Conservation (phyloP, 768 basidiomycete species). For the Kondoa subrosea region DNA sequence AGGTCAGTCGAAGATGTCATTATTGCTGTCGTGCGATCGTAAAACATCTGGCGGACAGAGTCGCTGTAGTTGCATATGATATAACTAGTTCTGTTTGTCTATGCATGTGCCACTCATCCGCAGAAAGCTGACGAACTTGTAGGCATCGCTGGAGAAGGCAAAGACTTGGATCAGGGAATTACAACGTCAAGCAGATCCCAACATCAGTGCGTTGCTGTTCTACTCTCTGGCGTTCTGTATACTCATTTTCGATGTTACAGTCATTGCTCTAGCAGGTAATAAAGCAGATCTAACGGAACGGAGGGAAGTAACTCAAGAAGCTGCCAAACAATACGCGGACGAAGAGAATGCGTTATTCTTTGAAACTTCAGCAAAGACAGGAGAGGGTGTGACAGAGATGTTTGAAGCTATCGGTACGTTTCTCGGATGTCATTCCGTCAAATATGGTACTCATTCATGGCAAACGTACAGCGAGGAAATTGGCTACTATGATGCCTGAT, state of each 20-base stretch:
- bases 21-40: background rate
- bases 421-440: background rate
- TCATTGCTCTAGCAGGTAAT: conserved; percentile 95
- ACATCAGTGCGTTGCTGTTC: conserved; percentile 40
- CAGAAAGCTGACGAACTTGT: background rate
- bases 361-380: conserved; percentile 94
- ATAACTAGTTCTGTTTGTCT: conserved; percentile 43
- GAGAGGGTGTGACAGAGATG: conserved; percentile 83
- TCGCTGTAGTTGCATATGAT: conserved; percentile 83
- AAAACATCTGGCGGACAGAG: conserved; percentile 34
- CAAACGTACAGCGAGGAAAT: background rate
- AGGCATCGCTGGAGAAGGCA: conserved; percentile 83
- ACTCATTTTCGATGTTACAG: conserved; percentile 30
- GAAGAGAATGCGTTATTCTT: conserved; percentile 92
- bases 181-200: conserved; percentile 94
- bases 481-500: background rate
- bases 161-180: conserved; percentile 99
- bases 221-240: background rate
- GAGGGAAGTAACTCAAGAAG: conserved; percentile 80
- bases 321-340: conserved; percentile 88
- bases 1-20: background rate
- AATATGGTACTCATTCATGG: background rate
- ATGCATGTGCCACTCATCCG: background rate
- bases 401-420: conserved; percentile 90
- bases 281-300: conserved; percentile 84